A percentile compares a stretch with the other conserved stretches of the same genome.
Evolutionary conservation across 2,329 filamentous ascomycete genomes (phyloP).

Genomic region (Trichoderma sp.): DNA sequence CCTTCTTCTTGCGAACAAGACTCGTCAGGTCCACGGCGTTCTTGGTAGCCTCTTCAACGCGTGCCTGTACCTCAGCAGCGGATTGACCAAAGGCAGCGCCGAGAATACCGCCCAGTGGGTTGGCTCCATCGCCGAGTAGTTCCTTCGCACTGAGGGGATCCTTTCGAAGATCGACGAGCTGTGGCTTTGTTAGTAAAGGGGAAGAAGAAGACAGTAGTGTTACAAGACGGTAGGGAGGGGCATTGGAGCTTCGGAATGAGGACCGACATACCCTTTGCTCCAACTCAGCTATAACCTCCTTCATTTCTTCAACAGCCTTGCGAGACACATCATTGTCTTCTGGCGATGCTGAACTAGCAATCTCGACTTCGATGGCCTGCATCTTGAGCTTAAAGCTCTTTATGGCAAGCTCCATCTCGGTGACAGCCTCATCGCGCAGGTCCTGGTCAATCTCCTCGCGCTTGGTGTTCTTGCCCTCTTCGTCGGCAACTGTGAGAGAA

Average conservation of each 20-base stretch:
- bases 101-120: conserved; percentile 56
- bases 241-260: not conserved
- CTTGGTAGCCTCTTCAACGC: conserved; percentile 69
- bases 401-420: conserved; percentile 71
- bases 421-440: conserved; percentile 67
- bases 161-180: conserved; percentile 66
- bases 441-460: conserved; percentile 60
- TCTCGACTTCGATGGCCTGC: conserved; percentile 63
- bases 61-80: conserved; percentile 57
- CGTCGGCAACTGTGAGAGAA: conserved; percentile 64
- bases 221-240: not conserved
- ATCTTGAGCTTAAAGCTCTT: conserved; percentile 69
- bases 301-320: conserved; percentile 66
- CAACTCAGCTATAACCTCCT: conserved; percentile 76
- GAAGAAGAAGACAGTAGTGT: not conserved
- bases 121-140: conserved; percentile 38
- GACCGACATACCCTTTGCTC: conserved; percentile 60
- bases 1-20: conserved; percentile 71
- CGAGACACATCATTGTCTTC: conserved; percentile 64
- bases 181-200: conserved; percentile 17
- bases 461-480: conserved; percentile 44
- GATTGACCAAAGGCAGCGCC: conserved; percentile 62
- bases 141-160: conserved; percentile 48
- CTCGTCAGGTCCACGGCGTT: conserved; percentile 69
- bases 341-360: conserved; percentile 59